Conservation (phyloP, 1,284 basidiomycete genomes). For the Puccinia novopanici region DNA sequence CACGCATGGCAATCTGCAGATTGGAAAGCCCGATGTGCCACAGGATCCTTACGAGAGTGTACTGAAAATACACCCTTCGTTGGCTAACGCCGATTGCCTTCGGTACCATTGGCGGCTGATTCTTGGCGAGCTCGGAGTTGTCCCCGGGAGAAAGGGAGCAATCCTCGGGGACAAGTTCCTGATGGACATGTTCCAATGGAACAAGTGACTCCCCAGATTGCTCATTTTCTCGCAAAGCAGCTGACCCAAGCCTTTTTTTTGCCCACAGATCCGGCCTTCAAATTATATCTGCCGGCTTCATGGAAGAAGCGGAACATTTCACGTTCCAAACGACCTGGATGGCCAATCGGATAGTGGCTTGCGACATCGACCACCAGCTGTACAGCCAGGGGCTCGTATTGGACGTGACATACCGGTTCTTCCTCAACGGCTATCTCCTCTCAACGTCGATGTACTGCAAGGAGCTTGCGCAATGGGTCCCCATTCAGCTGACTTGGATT, state of each 20-base stretch:
- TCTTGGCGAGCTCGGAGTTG: neutral
- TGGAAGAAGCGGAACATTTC: neutral
- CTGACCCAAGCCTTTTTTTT: neutral
- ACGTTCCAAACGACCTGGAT: conserved; percentile 31
- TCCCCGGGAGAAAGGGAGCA: conserved; percentile 19
- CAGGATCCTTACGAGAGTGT: neutral
- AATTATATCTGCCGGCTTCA: conserved; percentile 11
- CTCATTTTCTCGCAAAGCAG: too few species aligned
- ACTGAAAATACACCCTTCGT: neutral
- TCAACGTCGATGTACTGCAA: conserved; percentile 27
- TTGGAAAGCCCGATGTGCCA: neutral
- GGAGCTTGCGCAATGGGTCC: neutral
- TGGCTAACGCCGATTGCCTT: neutral
- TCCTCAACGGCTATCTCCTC: conserved; percentile 27
- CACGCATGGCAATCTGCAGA: too few species aligned
- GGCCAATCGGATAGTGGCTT: neutral
- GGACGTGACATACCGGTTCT: conserved; percentile 20
- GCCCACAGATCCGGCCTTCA: neutral
- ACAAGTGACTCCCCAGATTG: too few species aligned
- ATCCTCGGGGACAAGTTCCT: neutral
- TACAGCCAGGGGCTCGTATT: neutral
- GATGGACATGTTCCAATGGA: conserved; percentile 3
- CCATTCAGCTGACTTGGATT: conserved; percentile 15
- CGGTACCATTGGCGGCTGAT: neutral
- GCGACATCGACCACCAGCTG: neutral